A percentile compares a stretch with the other conserved stretches of the same genome.
Evolutionary conservation across 2,329 filamentous ascomycete genomes (phyloP).

Genomic region (Metarhizium robertsii): DNA sequence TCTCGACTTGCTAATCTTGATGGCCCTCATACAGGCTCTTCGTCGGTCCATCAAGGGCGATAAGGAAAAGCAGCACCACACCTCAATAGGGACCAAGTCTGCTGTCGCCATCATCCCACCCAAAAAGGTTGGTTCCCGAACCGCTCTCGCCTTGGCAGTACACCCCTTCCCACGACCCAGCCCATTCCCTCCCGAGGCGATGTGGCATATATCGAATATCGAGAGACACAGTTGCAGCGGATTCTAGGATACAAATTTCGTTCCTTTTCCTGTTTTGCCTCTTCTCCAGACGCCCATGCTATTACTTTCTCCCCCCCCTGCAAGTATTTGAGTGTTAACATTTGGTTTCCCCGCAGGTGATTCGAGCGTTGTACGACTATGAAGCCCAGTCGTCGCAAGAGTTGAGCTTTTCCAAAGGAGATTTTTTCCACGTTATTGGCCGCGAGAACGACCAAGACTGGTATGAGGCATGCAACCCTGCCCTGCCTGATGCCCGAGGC

Average conservation of each 20-base stretch:
- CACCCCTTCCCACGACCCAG: conserved; percentile 1
- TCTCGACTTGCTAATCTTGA: conserved; percentile 27
- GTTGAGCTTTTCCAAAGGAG: conserved; percentile 85
- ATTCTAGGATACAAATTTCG: background rate
- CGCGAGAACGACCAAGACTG: conserved; percentile 90
- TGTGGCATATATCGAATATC: background rate
- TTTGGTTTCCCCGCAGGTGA: conserved; percentile 54
- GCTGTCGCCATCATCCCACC: conserved; percentile 83
- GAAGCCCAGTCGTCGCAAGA: conserved; percentile 67
- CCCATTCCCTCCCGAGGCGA: background rate
- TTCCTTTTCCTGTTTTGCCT: no score
- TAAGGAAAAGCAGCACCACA: conserved; percentile 60
- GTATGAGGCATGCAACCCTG: conserved; percentile 98
- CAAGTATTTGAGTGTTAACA: background rate
- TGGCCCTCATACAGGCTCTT: conserved; percentile 55
- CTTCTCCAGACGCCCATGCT: no score
- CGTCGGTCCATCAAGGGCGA: conserved; percentile 86
- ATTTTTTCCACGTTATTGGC: conserved; percentile 97
- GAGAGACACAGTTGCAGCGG: conserved; percentile 3
- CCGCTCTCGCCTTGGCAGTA: background rate
- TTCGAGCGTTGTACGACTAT: conserved; percentile 93
- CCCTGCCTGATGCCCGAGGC: conserved; percentile 75
- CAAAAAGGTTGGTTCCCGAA: conserved; percentile 62
- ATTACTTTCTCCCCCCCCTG: background rate
- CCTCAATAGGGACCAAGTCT: conserved; percentile 75